Evolutionary conservation across 2,329 filamentous ascomycete species (phyloP).

Genomic region (Microcyclosporella mali): DNA sequence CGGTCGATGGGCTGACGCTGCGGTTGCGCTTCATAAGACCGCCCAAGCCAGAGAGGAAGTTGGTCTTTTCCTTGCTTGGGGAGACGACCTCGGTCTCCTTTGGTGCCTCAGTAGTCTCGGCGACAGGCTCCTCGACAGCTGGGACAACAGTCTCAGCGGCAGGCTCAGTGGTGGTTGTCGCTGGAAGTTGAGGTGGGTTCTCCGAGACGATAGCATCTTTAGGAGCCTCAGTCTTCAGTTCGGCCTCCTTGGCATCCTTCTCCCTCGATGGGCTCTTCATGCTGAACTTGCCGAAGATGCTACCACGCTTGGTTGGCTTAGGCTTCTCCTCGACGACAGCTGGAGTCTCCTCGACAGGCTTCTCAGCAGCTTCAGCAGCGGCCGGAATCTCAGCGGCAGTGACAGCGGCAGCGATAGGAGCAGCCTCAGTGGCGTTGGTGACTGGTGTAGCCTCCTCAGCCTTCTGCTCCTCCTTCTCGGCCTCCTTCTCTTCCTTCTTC

Average conservation of each 20-base stretch:
- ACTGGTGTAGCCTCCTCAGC: conserved; percentile 37
- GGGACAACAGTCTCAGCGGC: conserved; percentile 29
- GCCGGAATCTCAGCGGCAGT: conserved; percentile 26
- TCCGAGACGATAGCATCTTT: conserved; percentile 44
- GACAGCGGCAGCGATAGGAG: conserved; percentile 25
- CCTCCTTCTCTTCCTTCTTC: conserved; percentile 38
- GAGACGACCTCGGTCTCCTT: conserved; percentile 31
- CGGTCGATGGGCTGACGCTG: conserved; percentile 32
- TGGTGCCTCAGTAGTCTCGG: conserved; percentile 37
- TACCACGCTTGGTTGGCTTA: conserved; percentile 75
- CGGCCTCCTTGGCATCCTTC: conserved; percentile 71
- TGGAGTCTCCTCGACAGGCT: conserved; percentile 30
- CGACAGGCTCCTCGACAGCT: conserved; percentile 32
- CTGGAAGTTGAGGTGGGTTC: conserved; percentile 31
- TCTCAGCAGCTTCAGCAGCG: conserved; percentile 23
- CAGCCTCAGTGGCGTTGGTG: conserved; percentile 24
- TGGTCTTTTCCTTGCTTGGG: conserved; percentile 31
- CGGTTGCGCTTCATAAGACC: conserved; percentile 31
- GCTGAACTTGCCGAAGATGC: conserved; percentile 62
- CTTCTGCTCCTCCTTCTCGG: conserved; percentile 36
- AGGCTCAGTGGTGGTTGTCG: conserved; percentile 40
- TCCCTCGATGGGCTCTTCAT: conserved; percentile 44
- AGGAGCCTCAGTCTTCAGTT: conserved; percentile 48
- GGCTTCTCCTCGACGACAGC: conserved; percentile 45
- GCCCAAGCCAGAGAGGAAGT: conserved; percentile 28